These are phyloP conservation scores for Ensete ventricosum DNA, from an alignment of 176 grass and related monocot species.

Conservation along the genomic window DNA sequence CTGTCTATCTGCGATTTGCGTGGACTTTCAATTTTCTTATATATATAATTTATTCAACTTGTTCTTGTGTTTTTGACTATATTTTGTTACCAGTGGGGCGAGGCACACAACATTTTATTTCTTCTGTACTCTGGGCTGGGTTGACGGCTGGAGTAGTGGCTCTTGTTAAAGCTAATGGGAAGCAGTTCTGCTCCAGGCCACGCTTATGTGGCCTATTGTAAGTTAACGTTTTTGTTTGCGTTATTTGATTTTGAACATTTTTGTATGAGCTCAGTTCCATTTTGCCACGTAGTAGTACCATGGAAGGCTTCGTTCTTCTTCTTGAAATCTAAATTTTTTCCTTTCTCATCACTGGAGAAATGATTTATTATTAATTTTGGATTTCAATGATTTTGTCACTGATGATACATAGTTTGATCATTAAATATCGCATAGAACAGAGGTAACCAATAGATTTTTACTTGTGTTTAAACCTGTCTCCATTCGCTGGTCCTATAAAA, in stretches of 20 bases:
- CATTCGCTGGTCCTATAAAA: no score
- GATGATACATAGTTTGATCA: no score
- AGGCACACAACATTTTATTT: constrained; percentile 44
- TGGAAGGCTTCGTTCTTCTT: neutral
- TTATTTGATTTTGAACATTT: no score
- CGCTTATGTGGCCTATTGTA: constrained; percentile 66
- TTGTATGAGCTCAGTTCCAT: neutral
- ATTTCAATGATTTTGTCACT: no score
- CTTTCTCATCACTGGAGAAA: neutral
- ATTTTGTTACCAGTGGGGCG: constrained; percentile 35
- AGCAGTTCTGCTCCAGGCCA: constrained; percentile 88
- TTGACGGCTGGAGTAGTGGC: constrained; percentile 71
- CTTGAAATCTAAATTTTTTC: neutral
- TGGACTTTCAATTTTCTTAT: neutral
- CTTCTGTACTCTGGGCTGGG: constrained; percentile 55
- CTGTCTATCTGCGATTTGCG: constrained; percentile 24
- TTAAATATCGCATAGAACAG: no score
- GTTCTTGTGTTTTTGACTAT: neutral
- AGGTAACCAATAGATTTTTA: no score
- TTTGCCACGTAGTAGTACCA: neutral
- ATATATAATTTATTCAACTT: neutral
- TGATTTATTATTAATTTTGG: no score
- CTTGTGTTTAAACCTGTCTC: no score
- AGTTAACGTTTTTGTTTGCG: neutral
- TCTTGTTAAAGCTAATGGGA: constrained; percentile 90